These are phyloP conservation scores for Elongisporangium undulatum DNA, from an alignment of 352 stramenopile species.

Conservation along the genomic window DNA sequence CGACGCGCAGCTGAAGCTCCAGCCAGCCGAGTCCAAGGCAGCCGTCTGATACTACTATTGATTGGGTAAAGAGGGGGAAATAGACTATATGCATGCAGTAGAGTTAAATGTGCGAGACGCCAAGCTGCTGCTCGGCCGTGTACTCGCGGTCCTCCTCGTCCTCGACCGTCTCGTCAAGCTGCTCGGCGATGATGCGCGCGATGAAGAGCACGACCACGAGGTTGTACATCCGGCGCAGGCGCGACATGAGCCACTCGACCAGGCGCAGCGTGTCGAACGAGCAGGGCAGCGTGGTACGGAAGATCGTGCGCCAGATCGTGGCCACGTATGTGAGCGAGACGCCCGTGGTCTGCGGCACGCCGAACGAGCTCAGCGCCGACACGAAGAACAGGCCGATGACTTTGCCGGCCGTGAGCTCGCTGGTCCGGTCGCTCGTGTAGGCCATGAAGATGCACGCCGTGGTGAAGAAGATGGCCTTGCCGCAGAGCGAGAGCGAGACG, in stretches of 20 bases:
- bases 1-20: slow-evolving; percentile 24
- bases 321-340: slow-evolving; percentile 39
- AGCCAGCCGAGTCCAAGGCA: slow-evolving; percentile 1
- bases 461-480: slow-evolving; percentile 48
- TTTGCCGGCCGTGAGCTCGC: slow-evolving; percentile 31
- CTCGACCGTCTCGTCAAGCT: slow-evolving; percentile 65
- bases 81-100: background rate
- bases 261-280: slow-evolving; percentile 36
- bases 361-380: slow-evolving; percentile 49
- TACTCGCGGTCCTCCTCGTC: slow-evolving; percentile 58
- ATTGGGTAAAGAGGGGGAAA: background rate
- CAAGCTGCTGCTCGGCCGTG: slow-evolving; percentile 28
- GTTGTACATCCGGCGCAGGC: slow-evolving; percentile 56
- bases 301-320: slow-evolving; percentile 52
- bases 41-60: background rate
- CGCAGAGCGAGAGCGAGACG: slow-evolving; percentile 43
- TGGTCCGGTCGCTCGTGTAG: slow-evolving; percentile 37
- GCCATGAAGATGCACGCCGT: slow-evolving; percentile 56
- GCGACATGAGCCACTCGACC: slow-evolving; percentile 53
- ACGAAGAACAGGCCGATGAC: slow-evolving; percentile 39
- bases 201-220: slow-evolving; percentile 63
- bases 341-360: slow-evolving; percentile 27
- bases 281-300: slow-evolving; percentile 26
- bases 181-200: slow-evolving; percentile 59
- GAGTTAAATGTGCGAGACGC: slow-evolving; percentile 15